Base-by-base conservation (phyloP, 164 flowering plant genomes). In the Litsea cubeba region DNA sequence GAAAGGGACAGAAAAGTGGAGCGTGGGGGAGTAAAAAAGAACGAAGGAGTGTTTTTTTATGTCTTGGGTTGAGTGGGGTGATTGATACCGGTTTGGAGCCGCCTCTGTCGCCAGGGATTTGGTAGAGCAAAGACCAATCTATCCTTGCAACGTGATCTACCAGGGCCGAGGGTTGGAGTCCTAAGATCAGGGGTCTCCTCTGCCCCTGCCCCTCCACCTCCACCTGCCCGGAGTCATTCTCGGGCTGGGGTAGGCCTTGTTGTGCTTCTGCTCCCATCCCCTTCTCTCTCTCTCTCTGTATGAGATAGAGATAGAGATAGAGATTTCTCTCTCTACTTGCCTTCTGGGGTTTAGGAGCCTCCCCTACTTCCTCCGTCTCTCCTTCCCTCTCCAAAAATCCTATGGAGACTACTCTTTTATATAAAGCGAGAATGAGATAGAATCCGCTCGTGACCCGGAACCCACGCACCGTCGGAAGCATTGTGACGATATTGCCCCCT, bases 141-240 rank as follows among this genome's bases (percentile, higher is more conserved):
- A 95, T 92, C 72, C 86, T 88, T 17, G 94, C 95, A 8, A 93
- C 92, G 75, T 93, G 91, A 80, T 95, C 99, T 24, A 93, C 82
- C 65, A 95, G 89, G 69, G 97, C 99, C 1, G 96, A 81, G 1
- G 95, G 90, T 73, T 91, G 97, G 51, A 95, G 89, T 1, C 99
- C 99, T 6, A 95, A 74, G 18, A 94, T 76, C 54, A 89, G 77
- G 65, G 98, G 80, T 30, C 35, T 30, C 71, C 80, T 50, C 62
- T 71, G 78, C 70, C 40, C 74, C 17, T 54, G 15, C 60, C 2
- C 46, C 7, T 68, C 63, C 22, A 30, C 26, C 25, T 24, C 0
- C 25, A 26, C 32, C 35, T 4, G 35, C 35, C 35, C 35, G 0
- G 35, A 30, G 35, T 30, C 35, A 30, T 79, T 72, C 78, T 74